These are phyloP conservation scores for Blepharisma japonicum DNA, from an alignment of 73 alveolate species.

Conservation along the genomic window DNA sequence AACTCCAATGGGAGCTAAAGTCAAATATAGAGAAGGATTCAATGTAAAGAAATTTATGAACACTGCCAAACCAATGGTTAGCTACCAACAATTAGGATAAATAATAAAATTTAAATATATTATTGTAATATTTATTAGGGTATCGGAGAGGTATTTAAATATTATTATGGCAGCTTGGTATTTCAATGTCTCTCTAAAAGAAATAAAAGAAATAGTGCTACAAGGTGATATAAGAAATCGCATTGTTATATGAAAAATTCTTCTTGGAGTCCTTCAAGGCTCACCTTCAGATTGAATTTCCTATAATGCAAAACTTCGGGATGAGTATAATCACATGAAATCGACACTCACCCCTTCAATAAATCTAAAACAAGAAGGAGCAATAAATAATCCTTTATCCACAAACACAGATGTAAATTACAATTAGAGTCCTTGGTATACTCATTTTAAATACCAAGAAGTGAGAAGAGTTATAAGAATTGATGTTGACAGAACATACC, in stretches of 20 bases:
- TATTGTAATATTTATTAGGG: too few species aligned
- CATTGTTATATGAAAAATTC: neutral
- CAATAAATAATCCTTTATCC: slow-evolving; percentile 49
- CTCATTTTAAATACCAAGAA: slow-evolving; percentile 70
- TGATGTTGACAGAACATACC: slow-evolving; percentile 83
- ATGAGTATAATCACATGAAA: neutral
- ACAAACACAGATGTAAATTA: neutral
- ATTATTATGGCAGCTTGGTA: neutral
- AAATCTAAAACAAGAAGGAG: slow-evolving; percentile 45
- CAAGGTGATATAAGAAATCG: neutral
- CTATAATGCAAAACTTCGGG: neutral
- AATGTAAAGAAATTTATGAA: slow-evolving; percentile 1
- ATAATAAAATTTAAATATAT: neutral
- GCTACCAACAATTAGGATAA: neutral
- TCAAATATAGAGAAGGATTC: slow-evolving; percentile 5
- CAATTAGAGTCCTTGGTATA: slow-evolving; percentile 60
- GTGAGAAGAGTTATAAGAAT: slow-evolving; percentile 61
- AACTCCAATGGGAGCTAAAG: neutral
- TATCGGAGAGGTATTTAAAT: too few species aligned
- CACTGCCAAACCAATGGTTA: slow-evolving; percentile 23
- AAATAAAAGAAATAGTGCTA: neutral
- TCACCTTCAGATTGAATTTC: neutral
- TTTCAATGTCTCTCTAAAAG: neutral
- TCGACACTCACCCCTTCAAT: neutral
- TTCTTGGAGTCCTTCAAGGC: neutral